Evolutionary conservation across 2,329 filamentous ascomycete genomes (phyloP).

Genomic region (Lecanosticta acicola): DNA sequence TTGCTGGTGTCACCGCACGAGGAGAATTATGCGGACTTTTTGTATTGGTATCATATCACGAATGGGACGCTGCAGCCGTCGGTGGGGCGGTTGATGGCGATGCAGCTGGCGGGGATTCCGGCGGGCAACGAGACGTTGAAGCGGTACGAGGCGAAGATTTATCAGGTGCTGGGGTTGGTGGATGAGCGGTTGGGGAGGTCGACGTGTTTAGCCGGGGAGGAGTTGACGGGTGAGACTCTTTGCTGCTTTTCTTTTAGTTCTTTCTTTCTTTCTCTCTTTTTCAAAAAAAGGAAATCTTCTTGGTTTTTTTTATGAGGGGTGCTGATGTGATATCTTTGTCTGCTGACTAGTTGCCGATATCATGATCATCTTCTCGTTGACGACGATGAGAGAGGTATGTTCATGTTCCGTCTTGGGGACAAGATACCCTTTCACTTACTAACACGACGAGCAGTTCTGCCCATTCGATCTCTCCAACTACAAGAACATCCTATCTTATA

Average conservation of each 20-base stretch:
- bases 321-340: too few relatives aligned
- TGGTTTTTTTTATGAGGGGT: too few relatives aligned
- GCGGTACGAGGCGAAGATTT: conserved; percentile 33
- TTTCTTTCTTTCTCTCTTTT: too few relatives aligned
- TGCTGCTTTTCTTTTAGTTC: too few relatives aligned
- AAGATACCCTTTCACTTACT: too few relatives aligned
- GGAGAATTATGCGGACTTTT: conserved; percentile 52
- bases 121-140: conserved; percentile 29
- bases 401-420: too few relatives aligned
- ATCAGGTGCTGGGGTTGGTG: conserved; percentile 40
- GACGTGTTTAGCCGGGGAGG: conserved; percentile 54
- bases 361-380: conserved; percentile 57
- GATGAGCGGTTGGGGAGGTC: conserved; percentile 46
- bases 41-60: conserved; percentile 53
- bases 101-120: conserved; percentile 24
- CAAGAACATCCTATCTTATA: conserved; percentile 26
- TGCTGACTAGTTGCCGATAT: conserved; percentile 59
- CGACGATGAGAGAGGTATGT: conserved; percentile 48
- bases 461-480: conserved; percentile 20
- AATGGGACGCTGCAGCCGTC: conserved; percentile 38
- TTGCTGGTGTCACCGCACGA: conserved; percentile 45
- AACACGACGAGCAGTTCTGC: conserved; percentile 17
- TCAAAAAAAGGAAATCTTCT: too few relatives aligned
- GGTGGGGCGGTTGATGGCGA: conserved; percentile 25
- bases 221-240: conserved; percentile 51